These are phyloP conservation scores for Yamadazyma atmosphaerica DNA, from an alignment of 1,139 yeast species.

Conservation along the genomic window DNA sequence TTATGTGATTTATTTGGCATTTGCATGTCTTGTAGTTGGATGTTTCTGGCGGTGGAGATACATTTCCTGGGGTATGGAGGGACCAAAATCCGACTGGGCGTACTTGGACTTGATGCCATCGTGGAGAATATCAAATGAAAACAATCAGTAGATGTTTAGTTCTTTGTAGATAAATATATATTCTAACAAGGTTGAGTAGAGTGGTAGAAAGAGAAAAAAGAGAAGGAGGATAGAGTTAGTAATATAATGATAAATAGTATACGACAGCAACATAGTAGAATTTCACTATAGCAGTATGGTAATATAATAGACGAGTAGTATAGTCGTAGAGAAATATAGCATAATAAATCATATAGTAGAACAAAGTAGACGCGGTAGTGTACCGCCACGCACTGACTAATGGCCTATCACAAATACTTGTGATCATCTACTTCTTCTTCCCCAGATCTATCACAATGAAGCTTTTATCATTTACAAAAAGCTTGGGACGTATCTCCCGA, in stretches of 20 bases:
- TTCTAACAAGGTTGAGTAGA: no score
- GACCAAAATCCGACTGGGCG: conserved; percentile 64
- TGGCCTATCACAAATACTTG: not conserved
- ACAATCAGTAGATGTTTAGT: conserved; percentile 15
- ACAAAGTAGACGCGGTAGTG: not conserved
- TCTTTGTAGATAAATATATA: conserved; percentile 1
- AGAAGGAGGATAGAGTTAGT: no score
- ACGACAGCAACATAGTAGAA: no score
- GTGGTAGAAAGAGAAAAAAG: no score
- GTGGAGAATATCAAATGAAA: conserved; percentile 60
- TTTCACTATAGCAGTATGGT: not conserved
- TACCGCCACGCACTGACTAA: not conserved
- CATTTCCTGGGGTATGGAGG: conserved; percentile 88
- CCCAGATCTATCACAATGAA: not conserved
- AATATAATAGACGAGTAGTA: not conserved
- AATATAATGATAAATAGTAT: no score
- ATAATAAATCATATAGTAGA: no score
- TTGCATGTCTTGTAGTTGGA: conserved; percentile 60
- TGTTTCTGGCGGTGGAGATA: conserved; percentile 74
- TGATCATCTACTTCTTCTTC: not conserved
- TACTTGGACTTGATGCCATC: conserved; percentile 74
- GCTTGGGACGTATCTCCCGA: not conserved
- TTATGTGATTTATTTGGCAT: conserved; percentile 37
- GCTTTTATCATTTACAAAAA: not conserved
- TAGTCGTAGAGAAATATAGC: no score